Evolutionary conservation across 2,329 filamentous ascomycete genomes (phyloP), one percentile per base, ranked within the genome.

Genomic region (Phoma sp.): DNA sequence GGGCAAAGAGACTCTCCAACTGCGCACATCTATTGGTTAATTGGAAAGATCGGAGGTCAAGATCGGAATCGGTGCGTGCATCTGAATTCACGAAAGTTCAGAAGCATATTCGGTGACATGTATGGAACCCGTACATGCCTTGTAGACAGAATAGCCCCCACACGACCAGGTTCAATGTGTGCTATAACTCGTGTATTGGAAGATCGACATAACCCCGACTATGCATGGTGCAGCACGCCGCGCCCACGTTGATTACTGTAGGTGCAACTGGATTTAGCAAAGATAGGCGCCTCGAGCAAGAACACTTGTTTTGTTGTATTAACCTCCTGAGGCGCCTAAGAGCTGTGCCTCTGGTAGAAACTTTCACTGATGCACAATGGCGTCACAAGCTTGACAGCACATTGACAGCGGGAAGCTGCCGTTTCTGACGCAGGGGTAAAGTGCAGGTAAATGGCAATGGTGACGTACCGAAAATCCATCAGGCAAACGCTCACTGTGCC

Each of bases 1-100:
- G 87, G 81, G 87, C 86, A 52, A 65, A 78, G 57, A 77, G 83
- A 6, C 85, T 83, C 68, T 71, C 84, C 3, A 83, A 84, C 61
- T 85, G 84, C 65, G 84, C 83, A 9, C 84, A 79, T 57, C 85
- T 83, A 83, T 73, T 80, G 58, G 84, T 85, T 71, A 83, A 82
- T 7, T 76, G 82, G 55, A 82, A 85, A 60, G 81, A 84, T 44
- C 52, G 55, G 15, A 35, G 38, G 37, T 10, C 6, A 9, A 15
- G n/a, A 6, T 6, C 8, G n/a, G 32, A 15, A 33, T n/a, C 32
- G 17, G 13, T 33, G 32, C 13, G 17, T 17, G n/a, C 32, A 10
- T n/a, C 15, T 33, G 32, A n/a, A n/a, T 33, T 15, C 6, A 5
- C 13, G 9, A 6, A 17, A n/a, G 4, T 33, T 13, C 9, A n/a